Evolutionary conservation across 176 grass and related monocot species (phyloP).

Genomic region (Zoysia pacifica): DNA sequence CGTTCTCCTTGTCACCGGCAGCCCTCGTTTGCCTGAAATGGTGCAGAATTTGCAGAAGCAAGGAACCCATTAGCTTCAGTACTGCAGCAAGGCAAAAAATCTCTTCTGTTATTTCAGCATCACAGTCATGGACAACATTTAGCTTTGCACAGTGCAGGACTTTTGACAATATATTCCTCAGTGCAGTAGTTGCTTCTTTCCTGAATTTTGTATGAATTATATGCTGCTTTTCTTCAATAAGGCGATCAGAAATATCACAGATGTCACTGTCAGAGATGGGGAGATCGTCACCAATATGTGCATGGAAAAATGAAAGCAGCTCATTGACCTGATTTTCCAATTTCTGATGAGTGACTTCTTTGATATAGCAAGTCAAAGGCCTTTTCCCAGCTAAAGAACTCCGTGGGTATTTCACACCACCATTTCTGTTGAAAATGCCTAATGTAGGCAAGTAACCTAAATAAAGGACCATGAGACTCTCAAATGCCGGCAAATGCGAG

Average conservation of each 20-base stretch:
- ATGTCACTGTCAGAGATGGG: conserved; percentile 20
- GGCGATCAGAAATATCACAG: background rate
- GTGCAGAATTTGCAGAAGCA: conserved; percentile 34
- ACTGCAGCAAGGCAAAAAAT: conserved; percentile 51
- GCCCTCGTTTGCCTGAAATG: conserved; percentile 6
- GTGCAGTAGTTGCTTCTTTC: conserved; percentile 18
- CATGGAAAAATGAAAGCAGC: conserved; percentile 45
- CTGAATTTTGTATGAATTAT: conserved; percentile 47
- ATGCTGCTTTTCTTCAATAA: conserved; percentile 50
- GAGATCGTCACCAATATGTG: conserved; percentile 22
- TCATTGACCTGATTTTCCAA: conserved; percentile 30
- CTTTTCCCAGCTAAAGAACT: background rate
- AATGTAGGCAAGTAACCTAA: conserved; percentile 30
- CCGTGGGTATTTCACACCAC: background rate
- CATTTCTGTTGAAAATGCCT: conserved; percentile 22
- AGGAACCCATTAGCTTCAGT: conserved; percentile 42
- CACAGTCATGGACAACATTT: conserved; percentile 3
- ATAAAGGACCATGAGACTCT: conserved; percentile 35
- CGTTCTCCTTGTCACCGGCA: background rate
- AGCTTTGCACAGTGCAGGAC: conserved; percentile 30
- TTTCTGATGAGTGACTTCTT: conserved; percentile 28
- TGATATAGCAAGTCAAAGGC: conserved; percentile 5
- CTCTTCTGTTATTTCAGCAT: conserved; percentile 37
- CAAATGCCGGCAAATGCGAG: conserved; percentile 24
- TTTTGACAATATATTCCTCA: conserved; percentile 40